Percentiles rank a stretch among this genome's conserved stretches.
Conservation (phyloP, 2,329 filamentous ascomycete species). For the Stachybotrys chartarum region DNA sequence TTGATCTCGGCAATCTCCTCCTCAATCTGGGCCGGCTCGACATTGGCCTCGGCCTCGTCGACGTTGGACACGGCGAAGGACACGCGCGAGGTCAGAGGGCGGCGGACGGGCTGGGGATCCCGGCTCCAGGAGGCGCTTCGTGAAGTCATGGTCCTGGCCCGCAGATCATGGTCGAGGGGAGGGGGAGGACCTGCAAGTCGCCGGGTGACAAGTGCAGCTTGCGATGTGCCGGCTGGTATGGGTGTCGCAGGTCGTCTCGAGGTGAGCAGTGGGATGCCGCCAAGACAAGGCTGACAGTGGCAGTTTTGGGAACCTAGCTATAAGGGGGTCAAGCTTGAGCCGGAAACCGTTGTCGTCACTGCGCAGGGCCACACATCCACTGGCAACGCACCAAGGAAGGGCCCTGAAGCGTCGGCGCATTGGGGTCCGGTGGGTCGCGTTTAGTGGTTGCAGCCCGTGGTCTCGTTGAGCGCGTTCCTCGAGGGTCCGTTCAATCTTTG, state of each 20-base stretch:
- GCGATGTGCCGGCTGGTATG: no score
- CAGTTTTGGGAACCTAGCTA: no score
- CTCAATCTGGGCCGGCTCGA: conserved; percentile 60
- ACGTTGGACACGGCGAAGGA: conserved; percentile 59
- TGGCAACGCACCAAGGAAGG: no score
- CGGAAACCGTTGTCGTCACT: neutral
- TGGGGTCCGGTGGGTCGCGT: conserved; percentile 9
- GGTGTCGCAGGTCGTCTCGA: no score
- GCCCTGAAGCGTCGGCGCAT: no score
- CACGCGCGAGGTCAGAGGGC: conserved; percentile 55
- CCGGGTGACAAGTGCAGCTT: neutral
- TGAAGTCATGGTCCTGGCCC: conserved; percentile 37
- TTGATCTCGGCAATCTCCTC: conserved; percentile 98
- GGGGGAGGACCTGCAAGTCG: neutral
- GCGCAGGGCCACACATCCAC: neutral
- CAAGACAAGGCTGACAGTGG: neutral
- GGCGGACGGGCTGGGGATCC: conserved; percentile 30
- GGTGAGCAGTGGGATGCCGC: neutral
- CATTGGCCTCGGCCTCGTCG: conserved; percentile 53
- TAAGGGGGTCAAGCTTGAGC: neutral
- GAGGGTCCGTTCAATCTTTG: no score
- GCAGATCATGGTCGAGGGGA: conserved; percentile 29
- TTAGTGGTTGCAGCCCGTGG: conserved; percentile 18
- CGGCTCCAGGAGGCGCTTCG: conserved; percentile 43
- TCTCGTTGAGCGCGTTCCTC: neutral